Base-by-base conservation (phyloP, 192 early-diverging fungal genomes). In the Cetraspora pellucida region DNA sequence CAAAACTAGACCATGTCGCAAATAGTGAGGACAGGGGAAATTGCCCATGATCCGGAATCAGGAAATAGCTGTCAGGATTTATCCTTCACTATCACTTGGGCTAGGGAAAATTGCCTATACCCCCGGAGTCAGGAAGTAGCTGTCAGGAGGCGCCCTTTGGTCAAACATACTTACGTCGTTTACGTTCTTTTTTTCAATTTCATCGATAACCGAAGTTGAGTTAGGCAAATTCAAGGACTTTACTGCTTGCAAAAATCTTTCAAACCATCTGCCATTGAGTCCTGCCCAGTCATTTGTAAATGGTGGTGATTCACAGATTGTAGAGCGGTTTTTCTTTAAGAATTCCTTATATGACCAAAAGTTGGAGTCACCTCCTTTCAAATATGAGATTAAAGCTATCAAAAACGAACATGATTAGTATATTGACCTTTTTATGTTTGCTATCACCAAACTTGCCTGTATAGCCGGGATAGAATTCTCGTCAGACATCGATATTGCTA, bases 31-130 rank as follows among this genome's bases (percentile, higher is more conserved):
- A 43, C 44, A n/a, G 25, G 71, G 45, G 30, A 71, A 71, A 49
- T 14, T 71, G 4, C 69, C 69, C 37, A 72, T 58, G 30, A 25
- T 72, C 71, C 52, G 49, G 71, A 57, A 50, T 71, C 69, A 72
- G 71, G 71, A 47, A 58, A 72, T n/a, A 72, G 2, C 71, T 72
- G 46, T 57, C 71, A 72, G 52, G 54, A 72, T 37, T 13, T 64
- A 16, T 37, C 30, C 27, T 57, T 58, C 11, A 72, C 28, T 58
- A 45, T 58, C 19, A 72, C 71, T 72, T 58, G 71, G 71, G 54
- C 54, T 72, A 58, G 25, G 71, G 45, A 64, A 64, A 72, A 55
- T n/a, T 44, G 23, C 30, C 27, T 72, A 72, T 72, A 57, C 71
- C 49, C 55, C 71, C 25, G 25, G 54, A 72, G 23, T 72, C 50